Evolutionary conservation across 108 stramenopile genomes (phyloP).

Genomic region (Stephanodiscus minutulus): DNA sequence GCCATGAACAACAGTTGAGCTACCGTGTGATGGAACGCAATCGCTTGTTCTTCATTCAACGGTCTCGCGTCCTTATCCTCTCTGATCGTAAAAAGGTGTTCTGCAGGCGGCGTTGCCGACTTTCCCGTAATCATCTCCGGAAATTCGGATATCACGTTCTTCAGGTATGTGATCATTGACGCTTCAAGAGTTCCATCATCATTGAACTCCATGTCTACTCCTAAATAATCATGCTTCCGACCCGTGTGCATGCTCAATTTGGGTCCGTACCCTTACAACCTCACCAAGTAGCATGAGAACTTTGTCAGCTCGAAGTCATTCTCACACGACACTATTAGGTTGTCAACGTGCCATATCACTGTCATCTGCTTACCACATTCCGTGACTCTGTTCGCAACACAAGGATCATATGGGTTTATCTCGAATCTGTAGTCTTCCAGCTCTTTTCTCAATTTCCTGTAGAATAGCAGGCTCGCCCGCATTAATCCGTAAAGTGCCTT

Average conservation of each 20-base stretch:
- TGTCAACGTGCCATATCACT: constrained; percentile 55
- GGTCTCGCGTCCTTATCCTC: background rate
- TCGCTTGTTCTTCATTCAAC: constrained; percentile 7
- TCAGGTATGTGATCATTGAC: constrained; percentile 16
- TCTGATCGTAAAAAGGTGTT: constrained; percentile 7
- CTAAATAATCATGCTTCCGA: constrained; percentile 47
- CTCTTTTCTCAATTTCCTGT: background rate
- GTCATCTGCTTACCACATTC: constrained; percentile 29
- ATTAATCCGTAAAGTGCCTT: constrained; percentile 40
- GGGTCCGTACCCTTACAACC: constrained; percentile 13
- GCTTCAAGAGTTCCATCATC: background rate
- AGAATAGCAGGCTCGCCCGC: constrained; percentile 3
- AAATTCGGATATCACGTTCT: no score
- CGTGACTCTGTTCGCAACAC: constrained; percentile 5
- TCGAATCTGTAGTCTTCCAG: no score
- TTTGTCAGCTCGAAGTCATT: background rate
- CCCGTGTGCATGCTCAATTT: constrained; percentile 29
- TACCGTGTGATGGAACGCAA: constrained; percentile 42
- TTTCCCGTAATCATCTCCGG: background rate
- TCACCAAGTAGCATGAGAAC: background rate
- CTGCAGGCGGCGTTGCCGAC: constrained; percentile 10
- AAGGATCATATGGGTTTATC: constrained; percentile 31
- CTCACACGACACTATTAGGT: constrained; percentile 19
- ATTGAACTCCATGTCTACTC: constrained; percentile 41
- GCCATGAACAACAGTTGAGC: constrained; percentile 41